These are phyloP conservation scores for Sclerotinia minor DNA, from an alignment of 2,329 filamentous ascomycete genomes.

Conservation along the genomic window DNA sequence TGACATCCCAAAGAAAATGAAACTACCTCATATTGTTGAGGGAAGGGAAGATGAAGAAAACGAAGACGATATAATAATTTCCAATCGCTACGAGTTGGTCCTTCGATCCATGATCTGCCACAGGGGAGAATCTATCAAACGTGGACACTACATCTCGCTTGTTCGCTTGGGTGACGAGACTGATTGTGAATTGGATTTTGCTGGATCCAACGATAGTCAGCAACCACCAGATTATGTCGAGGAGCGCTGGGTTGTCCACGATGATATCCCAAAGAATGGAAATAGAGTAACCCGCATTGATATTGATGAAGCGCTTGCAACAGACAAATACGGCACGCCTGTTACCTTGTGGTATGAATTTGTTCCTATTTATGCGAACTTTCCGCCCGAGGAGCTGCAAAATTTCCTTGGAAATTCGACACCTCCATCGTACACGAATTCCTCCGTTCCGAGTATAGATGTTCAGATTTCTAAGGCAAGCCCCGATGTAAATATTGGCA, in stretches of 20 bases:
- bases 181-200: conserved; percentile 58
- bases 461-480: conserved; percentile 28
- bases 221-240: conserved; percentile 67
- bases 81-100: conserved; percentile 89
- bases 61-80: conserved; percentile 61
- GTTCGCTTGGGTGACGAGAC: conserved; percentile 70
- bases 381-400: conserved; percentile 29
- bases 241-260: conserved; percentile 85
- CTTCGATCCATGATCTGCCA: conserved; percentile 93
- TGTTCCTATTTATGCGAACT: conserved; percentile 71
- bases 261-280: conserved; percentile 68
- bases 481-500: conserved; percentile 4
- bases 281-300: conserved; percentile 68
- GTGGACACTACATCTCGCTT: conserved; percentile 88
- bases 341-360: conserved; percentile 97
- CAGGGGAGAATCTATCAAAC: conserved; percentile 78
- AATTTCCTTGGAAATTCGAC: conserved; percentile 41
- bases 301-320: conserved; percentile 69
- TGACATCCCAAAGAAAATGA: conserved; percentile 85
- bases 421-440: conserved; percentile 56
- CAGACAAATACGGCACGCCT: conserved; percentile 62
- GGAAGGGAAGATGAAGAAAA: conserved; percentile 66
- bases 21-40: conserved; percentile 86
- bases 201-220: conserved; percentile 46
- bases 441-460: conserved; percentile 43